Conservation (phyloP, 352 stramenopile species). For the Phytophthora cactorum region DNA sequence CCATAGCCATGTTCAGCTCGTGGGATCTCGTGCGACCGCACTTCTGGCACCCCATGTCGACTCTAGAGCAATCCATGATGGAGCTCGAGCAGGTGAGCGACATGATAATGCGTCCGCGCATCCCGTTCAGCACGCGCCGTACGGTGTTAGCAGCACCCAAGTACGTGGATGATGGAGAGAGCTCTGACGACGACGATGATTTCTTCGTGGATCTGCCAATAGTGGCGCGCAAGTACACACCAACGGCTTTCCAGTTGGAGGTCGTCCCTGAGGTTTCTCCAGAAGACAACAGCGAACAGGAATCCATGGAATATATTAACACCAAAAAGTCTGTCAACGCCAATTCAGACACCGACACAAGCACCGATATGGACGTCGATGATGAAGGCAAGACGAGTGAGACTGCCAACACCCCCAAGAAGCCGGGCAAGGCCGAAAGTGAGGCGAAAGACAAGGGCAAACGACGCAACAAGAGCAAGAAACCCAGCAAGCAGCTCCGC, state of each 20-base stretch:
- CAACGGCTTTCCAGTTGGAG: constrained; percentile 1
- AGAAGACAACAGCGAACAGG: neutral
- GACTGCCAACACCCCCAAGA: neutral
- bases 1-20: constrained; percentile 43
- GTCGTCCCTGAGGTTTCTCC: neutral
- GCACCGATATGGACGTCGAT: constrained; percentile 21
- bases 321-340: neutral
- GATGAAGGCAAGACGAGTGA: constrained; percentile 5
- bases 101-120: constrained; percentile 19
- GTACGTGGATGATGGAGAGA: neutral
- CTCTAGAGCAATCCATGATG: constrained; percentile 59
- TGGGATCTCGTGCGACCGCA: constrained; percentile 60
- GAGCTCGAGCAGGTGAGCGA: constrained; percentile 48
- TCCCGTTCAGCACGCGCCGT: constrained; percentile 9
- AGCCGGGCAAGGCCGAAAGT: neutral
- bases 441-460: neutral
- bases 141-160: neutral
- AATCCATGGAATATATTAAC: neutral
- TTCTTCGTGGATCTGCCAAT: constrained; percentile 18
- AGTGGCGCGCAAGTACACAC: constrained; percentile 7
- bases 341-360: constrained; percentile 4
- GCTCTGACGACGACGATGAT: constrained; percentile 1
- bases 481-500: neutral
- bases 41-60: constrained; percentile 62
- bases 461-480: constrained; percentile 6